phyloP scores from a whole-genome alignment of 192 early-diverging fungal species.

The Coemansia sp. region DNA sequence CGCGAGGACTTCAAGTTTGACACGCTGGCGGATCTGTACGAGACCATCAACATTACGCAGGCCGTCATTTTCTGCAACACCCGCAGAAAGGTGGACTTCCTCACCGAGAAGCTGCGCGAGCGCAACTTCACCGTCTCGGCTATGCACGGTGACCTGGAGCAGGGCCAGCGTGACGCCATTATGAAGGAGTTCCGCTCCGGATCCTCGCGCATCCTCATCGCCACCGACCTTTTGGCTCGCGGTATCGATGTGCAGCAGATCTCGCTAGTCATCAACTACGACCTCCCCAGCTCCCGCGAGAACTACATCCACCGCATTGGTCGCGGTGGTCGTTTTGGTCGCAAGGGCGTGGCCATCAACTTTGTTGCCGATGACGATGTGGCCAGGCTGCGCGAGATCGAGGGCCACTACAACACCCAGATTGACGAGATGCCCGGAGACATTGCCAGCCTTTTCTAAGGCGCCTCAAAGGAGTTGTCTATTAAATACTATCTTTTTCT shows the following conservation, averaged over 20 bases:
- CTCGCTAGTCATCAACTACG: conserved; percentile 98
- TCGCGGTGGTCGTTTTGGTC: conserved; percentile 99
- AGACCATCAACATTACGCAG: conserved; percentile 96
- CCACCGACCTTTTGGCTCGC: conserved; percentile 96
- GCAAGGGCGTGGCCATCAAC: conserved; percentile 99
- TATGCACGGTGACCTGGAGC: conserved; percentile 99
- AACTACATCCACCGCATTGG: conserved; percentile 99
- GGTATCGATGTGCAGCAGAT: conserved; percentile 99
- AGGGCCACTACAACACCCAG: conserved; percentile 98
- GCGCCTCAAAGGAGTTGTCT: no score
- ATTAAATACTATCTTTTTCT: conserved; percentile 1
- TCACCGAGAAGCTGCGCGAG: conserved; percentile 92
- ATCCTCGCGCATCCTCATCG: conserved; percentile 91
- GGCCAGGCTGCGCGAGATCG: conserved; percentile 79
- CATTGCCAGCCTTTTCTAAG: conserved; percentile 82
- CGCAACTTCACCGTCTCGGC: conserved; percentile 94
- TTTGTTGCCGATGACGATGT: conserved; percentile 97
- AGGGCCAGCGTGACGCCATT: conserved; percentile 90
- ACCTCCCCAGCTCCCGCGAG: conserved; percentile 92
- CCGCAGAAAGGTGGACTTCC: conserved; percentile 98
- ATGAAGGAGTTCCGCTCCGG: conserved; percentile 99
- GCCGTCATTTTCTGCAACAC: conserved; percentile 99
- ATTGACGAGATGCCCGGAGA: conserved; percentile 99
- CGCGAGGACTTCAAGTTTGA: conserved; percentile 99
- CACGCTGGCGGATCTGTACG: conserved; percentile 97